phyloP scores from a whole-genome alignment of 768 basidiomycete species.

The Tulasnella sp. region DNA sequence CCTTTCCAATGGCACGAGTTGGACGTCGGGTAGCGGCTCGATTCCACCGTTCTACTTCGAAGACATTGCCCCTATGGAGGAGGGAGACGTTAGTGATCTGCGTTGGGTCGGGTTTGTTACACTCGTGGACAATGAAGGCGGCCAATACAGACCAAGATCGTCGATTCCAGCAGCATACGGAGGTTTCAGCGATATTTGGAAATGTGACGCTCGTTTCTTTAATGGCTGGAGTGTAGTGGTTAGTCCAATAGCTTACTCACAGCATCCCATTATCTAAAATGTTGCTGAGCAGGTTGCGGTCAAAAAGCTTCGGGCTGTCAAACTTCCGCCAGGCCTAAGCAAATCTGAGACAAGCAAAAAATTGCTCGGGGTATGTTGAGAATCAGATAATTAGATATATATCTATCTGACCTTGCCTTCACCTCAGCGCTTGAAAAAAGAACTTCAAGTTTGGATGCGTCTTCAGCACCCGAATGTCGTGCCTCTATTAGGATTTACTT shows the following conservation, averaged over 20 bases:
- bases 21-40: too few species aligned
- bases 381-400: too few species aligned
- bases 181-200: neutral
- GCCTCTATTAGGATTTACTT: neutral
- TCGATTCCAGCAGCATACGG: neutral
- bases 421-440: neutral
- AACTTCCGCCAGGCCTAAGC: neutral
- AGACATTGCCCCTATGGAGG: neutral
- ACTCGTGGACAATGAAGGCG: neutral
- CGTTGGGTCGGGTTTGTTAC: neutral
- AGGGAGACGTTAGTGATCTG: neutral
- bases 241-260: neutral
- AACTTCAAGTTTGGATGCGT: neutral
- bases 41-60: too few species aligned
- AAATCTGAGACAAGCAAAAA: neutral
- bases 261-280: neutral
- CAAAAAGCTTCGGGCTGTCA: conserved; percentile 8
- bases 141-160: neutral
- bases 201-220: neutral
- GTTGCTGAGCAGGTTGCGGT: neutral
- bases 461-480: neutral
- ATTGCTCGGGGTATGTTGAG: neutral
- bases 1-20: too few species aligned
- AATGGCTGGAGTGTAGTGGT: neutral
- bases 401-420: neutral